phyloP scores from a whole-genome alignment of 257 asterid genomes.

The Ocimum tenuiflorum region DNA sequence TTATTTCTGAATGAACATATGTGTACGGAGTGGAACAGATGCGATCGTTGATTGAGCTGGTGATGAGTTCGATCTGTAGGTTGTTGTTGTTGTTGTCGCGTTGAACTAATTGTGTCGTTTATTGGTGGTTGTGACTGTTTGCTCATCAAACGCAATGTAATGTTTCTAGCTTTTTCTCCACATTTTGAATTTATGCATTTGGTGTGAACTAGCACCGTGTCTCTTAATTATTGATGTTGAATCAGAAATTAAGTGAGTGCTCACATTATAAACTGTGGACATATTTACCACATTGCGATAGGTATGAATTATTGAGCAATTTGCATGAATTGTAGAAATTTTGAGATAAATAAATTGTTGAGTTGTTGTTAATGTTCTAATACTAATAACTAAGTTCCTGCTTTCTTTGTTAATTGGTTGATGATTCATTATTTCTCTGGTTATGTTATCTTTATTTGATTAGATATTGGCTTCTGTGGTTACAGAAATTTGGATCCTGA shows the following conservation, averaged over 20 bases:
- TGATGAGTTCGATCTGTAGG: background rate
- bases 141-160: background rate
- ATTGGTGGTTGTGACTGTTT: slow-evolving; percentile 1
- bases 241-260: background rate
- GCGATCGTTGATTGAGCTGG: slow-evolving; percentile 12
- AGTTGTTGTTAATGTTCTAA: background rate
- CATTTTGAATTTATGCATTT: background rate
- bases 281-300: background rate
- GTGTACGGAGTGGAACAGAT: background rate
- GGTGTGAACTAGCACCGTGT: background rate
- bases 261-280: background rate
- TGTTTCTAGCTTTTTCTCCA: background rate
- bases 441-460: background rate
- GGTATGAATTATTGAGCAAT: too few relatives aligned
- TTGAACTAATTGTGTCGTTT: background rate
- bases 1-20: background rate
- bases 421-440: background rate
- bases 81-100: background rate
- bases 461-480: slow-evolving; percentile 11
- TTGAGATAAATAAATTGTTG: background rate
- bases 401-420: background rate
- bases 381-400: background rate
- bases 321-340: background rate
- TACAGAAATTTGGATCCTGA: slow-evolving; percentile 31
- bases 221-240: background rate